phyloP scores from a whole-genome alignment of 164 flowering plant species.

The Chimonanthus praecox region DNA sequence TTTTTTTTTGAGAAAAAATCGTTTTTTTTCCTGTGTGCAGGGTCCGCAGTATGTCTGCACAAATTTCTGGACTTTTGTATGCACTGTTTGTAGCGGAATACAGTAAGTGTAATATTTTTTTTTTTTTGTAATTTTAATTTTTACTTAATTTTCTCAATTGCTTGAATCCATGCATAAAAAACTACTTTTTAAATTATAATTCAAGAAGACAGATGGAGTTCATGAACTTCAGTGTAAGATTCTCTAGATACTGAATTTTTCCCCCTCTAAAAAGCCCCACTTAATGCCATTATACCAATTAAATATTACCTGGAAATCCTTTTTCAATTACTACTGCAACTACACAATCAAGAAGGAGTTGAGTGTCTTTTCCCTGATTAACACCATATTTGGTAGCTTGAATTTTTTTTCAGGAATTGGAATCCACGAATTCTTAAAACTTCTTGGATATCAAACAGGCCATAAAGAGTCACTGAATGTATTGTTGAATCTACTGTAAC shows the following conservation, averaged over 20 bases:
- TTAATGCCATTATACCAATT: no score
- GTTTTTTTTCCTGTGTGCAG: slow-evolving; percentile 28
- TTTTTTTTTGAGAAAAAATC: neutral
- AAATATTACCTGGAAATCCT: no score
- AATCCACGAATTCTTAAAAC: no score
- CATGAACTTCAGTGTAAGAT: neutral
- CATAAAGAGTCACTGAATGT: no score
- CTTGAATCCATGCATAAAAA: neutral
- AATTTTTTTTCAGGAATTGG: no score
- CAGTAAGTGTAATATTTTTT: slow-evolving; percentile 57
- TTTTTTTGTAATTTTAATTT: neutral
- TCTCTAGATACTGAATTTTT: neutral
- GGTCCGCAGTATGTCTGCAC: slow-evolving; percentile 93
- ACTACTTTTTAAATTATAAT: neutral
- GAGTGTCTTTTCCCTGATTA: no score
- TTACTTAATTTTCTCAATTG: neutral
- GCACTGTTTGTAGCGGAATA: slow-evolving; percentile 83
- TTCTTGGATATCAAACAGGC: no score
- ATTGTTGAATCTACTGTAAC: no score
- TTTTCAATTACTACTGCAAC: no score
- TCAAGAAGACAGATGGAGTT: neutral
- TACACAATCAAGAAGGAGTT: no score
- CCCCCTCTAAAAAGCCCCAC: neutral
- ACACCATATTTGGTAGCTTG: no score
- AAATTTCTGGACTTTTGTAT: slow-evolving; percentile 84